Conservation (phyloP, 1,139 yeast species). For the Arxiozyma telluris region DNA sequence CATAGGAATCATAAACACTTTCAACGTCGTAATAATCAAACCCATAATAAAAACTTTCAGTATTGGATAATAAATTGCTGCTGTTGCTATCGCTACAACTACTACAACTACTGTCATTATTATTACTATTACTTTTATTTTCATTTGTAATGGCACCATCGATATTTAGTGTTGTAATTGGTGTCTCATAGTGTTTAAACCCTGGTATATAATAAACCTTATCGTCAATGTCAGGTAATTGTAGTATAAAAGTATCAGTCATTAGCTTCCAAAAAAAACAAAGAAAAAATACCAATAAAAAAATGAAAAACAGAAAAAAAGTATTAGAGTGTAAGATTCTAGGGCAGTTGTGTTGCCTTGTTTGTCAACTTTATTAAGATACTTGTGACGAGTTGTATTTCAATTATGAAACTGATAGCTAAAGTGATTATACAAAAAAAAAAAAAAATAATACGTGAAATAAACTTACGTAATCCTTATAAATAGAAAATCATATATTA, state of each 20-base stretch:
- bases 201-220: neutral
- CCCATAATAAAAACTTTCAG: neutral
- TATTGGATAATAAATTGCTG: neutral
- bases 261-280: neutral
- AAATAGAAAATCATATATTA: too few relatives aligned
- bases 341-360: too few relatives aligned
- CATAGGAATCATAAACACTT: neutral
- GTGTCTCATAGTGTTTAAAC: neutral
- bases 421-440: too few relatives aligned
- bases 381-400: neutral
- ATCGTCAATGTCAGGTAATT: neutral
- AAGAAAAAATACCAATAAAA: too few relatives aligned
- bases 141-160: neutral
- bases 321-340: too few relatives aligned
- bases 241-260: conserved; percentile 2
- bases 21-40: neutral
- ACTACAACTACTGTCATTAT: neutral
- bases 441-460: too few relatives aligned
- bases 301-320: too few relatives aligned
- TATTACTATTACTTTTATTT: neutral
- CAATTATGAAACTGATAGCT: neutral
- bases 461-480: too few relatives aligned
- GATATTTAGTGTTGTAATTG: neutral
- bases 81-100: too few relatives aligned
- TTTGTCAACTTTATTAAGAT: neutral